Evolutionary conservation across 169 alveolate genomes (phyloP).

Genomic region (Cryptosporidium xiaoi): DNA sequence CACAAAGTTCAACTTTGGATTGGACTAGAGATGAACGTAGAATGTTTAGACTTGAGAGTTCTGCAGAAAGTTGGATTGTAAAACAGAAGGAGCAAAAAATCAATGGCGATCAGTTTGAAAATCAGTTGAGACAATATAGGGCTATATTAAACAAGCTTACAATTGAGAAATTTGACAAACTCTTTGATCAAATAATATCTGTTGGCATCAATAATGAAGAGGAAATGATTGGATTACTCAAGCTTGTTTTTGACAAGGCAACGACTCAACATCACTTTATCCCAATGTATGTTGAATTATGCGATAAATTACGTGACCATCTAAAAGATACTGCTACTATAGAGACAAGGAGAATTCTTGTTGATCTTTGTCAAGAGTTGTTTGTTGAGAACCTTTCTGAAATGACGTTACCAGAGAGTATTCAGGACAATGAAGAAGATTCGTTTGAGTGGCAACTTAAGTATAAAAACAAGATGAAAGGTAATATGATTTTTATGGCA

Average conservation of each 20-base stretch:
- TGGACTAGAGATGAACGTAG: conserved; percentile 71
- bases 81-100: conserved; percentile 69
- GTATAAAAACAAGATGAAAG: conserved; percentile 88
- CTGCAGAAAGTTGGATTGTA: conserved; percentile 74
- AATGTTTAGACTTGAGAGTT: conserved; percentile 54
- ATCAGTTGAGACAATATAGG: conserved; percentile 59
- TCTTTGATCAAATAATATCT: conserved; percentile 75
- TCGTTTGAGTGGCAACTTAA: conserved; percentile 85
- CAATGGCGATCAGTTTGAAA: conserved; percentile 50
- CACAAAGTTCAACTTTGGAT: conserved; percentile 30
- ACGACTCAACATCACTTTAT: conserved; percentile 88
- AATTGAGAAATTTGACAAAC: conserved; percentile 79
- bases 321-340: conserved; percentile 77
- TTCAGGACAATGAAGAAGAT: conserved; percentile 83
- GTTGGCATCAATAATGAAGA: conserved; percentile 77
- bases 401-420: conserved; percentile 82
- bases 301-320: conserved; percentile 83
- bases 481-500: conserved; percentile 88
- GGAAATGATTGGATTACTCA: conserved; percentile 77
- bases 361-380: conserved; percentile 85
- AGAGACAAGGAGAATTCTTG: conserved; percentile 81
- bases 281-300: conserved; percentile 87
- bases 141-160: conserved; percentile 80
- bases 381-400: conserved; percentile 86
- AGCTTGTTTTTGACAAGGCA: conserved; percentile 84